Conservation (phyloP, 1,284 basidiomycete genomes). For the Coniferiporia weirii region DNA sequence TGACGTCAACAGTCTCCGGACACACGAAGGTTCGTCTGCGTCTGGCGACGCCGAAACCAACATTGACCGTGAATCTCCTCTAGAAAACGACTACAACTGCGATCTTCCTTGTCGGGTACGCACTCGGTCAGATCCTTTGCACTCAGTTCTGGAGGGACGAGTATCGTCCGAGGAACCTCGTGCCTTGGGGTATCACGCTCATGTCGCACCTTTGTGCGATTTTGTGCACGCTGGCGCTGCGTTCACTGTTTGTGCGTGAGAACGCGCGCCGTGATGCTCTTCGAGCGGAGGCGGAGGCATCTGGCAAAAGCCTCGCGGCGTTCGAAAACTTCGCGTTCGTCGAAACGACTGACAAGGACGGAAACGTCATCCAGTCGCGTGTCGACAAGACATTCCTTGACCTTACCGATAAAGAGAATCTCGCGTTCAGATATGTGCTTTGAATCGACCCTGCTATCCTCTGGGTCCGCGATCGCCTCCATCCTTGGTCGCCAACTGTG, state of each 20-base stretch:
- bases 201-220: conserved; percentile 23
- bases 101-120: conserved; percentile 29
- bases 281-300: conserved; percentile 13
- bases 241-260: conserved; percentile 21
- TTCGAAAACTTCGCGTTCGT: conserved; percentile 25
- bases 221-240: conserved; percentile 21
- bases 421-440: conserved; percentile 25
- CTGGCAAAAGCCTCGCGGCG: conserved; percentile 16
- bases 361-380: conserved; percentile 16
- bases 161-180: conserved; percentile 24
- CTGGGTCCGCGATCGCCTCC: neutral
- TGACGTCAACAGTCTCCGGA: conserved; percentile 27
- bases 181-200: conserved; percentile 26
- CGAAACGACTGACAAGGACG: conserved; percentile 22
- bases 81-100: conserved; percentile 27
- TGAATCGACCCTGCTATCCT: conserved; percentile 11
- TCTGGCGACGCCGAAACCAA: neutral
- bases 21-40: conserved; percentile 27
- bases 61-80: neutral
- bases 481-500: too few species aligned
- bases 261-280: conserved; percentile 26
- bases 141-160: conserved; percentile 26
- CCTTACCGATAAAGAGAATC: conserved; percentile 26
- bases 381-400: conserved; percentile 26
- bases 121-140: conserved; percentile 27